Evolutionary conservation across 768 basidiomycete species (phyloP).

Genomic region (Phylloporus scabripes): DNA sequence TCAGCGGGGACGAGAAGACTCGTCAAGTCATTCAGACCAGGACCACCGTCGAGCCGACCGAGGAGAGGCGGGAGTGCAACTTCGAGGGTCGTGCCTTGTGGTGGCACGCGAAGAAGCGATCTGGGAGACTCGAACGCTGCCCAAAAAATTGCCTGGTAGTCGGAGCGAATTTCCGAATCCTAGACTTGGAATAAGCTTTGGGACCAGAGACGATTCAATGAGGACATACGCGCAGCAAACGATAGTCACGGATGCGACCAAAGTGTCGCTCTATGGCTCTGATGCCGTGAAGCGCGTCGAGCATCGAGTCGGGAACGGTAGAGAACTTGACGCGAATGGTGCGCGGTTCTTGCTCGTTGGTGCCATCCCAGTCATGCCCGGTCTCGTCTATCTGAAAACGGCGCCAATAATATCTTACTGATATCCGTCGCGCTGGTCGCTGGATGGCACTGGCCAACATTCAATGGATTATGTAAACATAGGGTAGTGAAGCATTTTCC

Average conservation of each 20-base stretch:
- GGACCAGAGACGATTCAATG: background rate
- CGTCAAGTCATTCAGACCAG: constrained; percentile 29
- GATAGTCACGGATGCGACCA: constrained; percentile 43
- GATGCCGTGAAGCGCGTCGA: constrained; percentile 47
- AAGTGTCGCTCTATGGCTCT: constrained; percentile 52
- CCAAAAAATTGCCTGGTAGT: constrained; percentile 40
- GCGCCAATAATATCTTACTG: constrained; percentile 1
- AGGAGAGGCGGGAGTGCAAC: constrained; percentile 26
- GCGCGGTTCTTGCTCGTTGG: constrained; percentile 10
- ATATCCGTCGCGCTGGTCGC: constrained; percentile 5
- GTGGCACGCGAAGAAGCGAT: constrained; percentile 35
- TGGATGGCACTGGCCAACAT: constrained; percentile 14
- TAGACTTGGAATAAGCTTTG: constrained; percentile 13
- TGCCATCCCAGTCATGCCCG: constrained; percentile 15
- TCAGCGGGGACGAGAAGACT: constrained; percentile 22
- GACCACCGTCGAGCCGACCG: constrained; percentile 28
- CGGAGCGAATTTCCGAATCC: constrained; percentile 44
- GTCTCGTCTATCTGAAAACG: constrained; percentile 23
- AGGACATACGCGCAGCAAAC: constrained; percentile 37
- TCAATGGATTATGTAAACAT: constrained; percentile 20
- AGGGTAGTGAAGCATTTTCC: background rate
- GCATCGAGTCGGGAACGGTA: constrained; percentile 39
- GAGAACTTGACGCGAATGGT: constrained; percentile 39
- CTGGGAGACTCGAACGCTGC: constrained; percentile 43
- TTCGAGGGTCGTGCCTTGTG: constrained; percentile 26